A percentile compares a stretch with the other conserved stretches of the same genome.
phyloP scores from a whole-genome alignment of 257 asterid genomes.

The Salvia miltiorrhiza region DNA sequence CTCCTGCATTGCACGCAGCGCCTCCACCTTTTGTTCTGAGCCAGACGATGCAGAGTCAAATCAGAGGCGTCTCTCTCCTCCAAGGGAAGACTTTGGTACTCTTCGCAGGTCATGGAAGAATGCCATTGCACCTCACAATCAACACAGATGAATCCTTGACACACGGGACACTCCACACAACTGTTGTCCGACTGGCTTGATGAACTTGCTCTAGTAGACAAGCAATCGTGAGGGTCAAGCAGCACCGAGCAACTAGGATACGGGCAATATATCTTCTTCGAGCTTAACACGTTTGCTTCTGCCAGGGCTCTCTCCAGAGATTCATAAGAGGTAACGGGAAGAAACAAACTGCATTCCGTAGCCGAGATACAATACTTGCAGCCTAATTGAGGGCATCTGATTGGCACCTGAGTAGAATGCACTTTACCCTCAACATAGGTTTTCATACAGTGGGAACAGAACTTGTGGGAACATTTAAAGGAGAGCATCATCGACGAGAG shows the following conservation, averaged over 20 bases:
- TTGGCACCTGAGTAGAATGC: slow-evolving; percentile 52
- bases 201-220: slow-evolving; percentile 50
- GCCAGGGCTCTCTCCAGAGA: slow-evolving; percentile 57
- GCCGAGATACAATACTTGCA: slow-evolving; percentile 74
- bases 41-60: slow-evolving; percentile 44
- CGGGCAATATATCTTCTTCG: slow-evolving; percentile 57
- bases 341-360: slow-evolving; percentile 58
- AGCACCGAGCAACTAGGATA: slow-evolving; percentile 67
- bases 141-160: slow-evolving; percentile 66
- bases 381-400: slow-evolving; percentile 69
- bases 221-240: slow-evolving; percentile 66
- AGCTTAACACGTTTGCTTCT: slow-evolving; percentile 42
- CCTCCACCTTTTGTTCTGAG: slow-evolving; percentile 59
- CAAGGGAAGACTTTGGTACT: slow-evolving; percentile 52
- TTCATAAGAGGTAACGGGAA: slow-evolving; percentile 66
- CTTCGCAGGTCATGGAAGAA: slow-evolving; percentile 75
- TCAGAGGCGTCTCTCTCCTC: slow-evolving; percentile 69
- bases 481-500: slow-evolving; percentile 62
- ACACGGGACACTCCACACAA: slow-evolving; percentile 74
- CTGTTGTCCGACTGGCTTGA: slow-evolving; percentile 51
- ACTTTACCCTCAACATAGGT: slow-evolving; percentile 74
- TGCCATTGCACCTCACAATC: slow-evolving; percentile 92
- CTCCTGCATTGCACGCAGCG: slow-evolving; percentile 69
- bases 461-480: slow-evolving; percentile 80
- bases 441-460: slow-evolving; percentile 90